Base-by-base conservation (phyloP, 1,284 basidiomycete genomes). In the Fomitopsis schrenkii region DNA sequence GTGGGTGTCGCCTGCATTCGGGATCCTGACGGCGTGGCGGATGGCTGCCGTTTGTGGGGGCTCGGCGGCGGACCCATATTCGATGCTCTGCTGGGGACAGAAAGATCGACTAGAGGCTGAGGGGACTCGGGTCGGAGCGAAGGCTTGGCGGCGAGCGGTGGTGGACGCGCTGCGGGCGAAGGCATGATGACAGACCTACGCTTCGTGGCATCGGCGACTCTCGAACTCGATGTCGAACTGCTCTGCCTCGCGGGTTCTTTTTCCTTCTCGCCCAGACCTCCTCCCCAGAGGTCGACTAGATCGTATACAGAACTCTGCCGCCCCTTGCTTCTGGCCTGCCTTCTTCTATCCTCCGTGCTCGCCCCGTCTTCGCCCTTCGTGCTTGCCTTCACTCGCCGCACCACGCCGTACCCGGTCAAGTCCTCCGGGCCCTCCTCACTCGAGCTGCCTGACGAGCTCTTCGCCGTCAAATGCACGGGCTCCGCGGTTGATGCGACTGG, bases 221-320 rank as follows among this genome's bases (percentile, higher is more conserved):
- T 5, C 19, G 52, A 54, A n/a, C n/a, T 53, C 30, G 50, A 55
- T 64, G 67, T 59, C 56, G 67, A 54, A 58, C 65, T 58, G 57
- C 68, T 60, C 57, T 36, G 33, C 22, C 17, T 36, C 61, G 36
- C 57, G 58, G 55, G 62, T 61, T 70, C 63, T 36, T 64, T 66
- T 41, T 65, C 63, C 48, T 64, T 67, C 44, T 75, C 68, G 10
- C 45, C 38, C 55, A 77, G 62, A 12, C 80, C 79, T 15, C 87
- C 88, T 53, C 88, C 87, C 79, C 86, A 91, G 33, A 93, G 72
- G 71, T 89, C 87, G 40, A 92, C 88, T 58, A 92, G 72, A 68
- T 93, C 88, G 69, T 93, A 88, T 28, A 93, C 90, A 8, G 91
- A 93, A 66, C 84, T 86, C 75, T 92, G 89, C 63, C 89, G 76